Conservation (phyloP, 106 monocot species). For the Vanilla planifolia region DNA sequence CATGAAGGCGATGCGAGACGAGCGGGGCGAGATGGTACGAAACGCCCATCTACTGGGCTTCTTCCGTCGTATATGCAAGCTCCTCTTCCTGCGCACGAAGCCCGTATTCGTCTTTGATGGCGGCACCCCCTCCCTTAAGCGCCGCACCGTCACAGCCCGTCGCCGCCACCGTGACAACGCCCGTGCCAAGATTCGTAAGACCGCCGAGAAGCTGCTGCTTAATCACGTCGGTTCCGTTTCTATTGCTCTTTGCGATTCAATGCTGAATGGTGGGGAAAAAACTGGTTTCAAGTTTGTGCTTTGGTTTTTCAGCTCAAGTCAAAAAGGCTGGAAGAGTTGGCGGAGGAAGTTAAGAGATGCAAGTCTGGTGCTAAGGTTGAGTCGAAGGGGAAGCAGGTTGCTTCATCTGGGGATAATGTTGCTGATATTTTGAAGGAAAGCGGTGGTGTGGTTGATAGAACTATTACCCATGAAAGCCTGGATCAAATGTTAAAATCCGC, state of each 20-base stretch:
- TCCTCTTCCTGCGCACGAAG: conserved; percentile 82
- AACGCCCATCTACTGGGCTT: conserved; percentile 94
- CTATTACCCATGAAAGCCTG: conserved; percentile 30
- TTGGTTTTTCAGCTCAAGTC: conserved; percentile 58
- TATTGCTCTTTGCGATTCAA: no score
- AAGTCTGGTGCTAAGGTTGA: conserved; percentile 24
- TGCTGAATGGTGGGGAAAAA: background rate
- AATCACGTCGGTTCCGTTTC: conserved; percentile 45
- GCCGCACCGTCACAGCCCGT: conserved; percentile 77
- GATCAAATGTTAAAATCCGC: conserved; percentile 54
- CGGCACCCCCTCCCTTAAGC: conserved; percentile 86
- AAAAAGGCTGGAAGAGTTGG: conserved; percentile 81
- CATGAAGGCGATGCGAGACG: conserved; percentile 98
- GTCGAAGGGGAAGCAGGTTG: conserved; percentile 44
- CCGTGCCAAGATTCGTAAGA: conserved; percentile 89
- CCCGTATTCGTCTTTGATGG: conserved; percentile 99
- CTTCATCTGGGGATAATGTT: background rate
- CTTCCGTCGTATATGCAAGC: conserved; percentile 96
- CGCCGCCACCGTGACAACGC: conserved; percentile 82
- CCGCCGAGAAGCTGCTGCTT: conserved; percentile 94
- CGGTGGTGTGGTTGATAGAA: background rate
- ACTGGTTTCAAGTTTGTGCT: background rate
- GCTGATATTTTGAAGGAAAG: background rate
- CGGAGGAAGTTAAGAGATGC: conserved; percentile 53
- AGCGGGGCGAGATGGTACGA: conserved; percentile 84